These are phyloP conservation scores for Microcos paniculata DNA, from an alignment of 345 rosid species.

Conservation along the genomic window DNA sequence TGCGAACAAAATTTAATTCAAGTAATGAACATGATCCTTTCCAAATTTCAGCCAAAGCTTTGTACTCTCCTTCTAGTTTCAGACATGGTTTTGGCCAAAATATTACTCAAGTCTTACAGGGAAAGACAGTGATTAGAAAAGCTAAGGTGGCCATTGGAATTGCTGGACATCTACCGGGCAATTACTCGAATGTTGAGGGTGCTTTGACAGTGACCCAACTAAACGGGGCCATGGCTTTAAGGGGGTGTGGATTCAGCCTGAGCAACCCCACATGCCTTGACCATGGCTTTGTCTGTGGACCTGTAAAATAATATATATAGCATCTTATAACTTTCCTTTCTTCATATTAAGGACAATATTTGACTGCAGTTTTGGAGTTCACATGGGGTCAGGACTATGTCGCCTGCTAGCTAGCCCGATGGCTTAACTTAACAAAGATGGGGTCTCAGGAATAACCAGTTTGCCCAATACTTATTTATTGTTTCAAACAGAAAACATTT, in stretches of 20 bases:
- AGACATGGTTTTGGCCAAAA: background rate
- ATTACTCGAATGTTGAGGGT: background rate
- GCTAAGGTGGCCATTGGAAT: constrained; percentile 30
- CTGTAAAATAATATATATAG: background rate
- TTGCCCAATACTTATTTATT: background rate
- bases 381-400: constrained; percentile 20
- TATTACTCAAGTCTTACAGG: background rate
- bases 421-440: background rate
- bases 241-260: background rate
- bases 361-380: constrained; percentile 10
- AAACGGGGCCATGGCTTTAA: background rate
- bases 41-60: background rate
- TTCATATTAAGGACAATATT: constrained; percentile 17
- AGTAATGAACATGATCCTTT: background rate
- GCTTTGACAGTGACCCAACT: constrained; percentile 18
- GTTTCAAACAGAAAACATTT: background rate
- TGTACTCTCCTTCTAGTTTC: background rate
- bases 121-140: constrained; percentile 10
- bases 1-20: background rate
- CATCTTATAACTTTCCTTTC: background rate
- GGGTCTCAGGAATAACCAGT: background rate
- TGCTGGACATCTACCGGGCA: constrained; percentile 53
- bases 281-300: constrained; percentile 30
- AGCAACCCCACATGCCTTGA: constrained; percentile 38
- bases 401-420: background rate